A percentile compares a stretch with the other conserved stretches of the same genome.
phyloP scores from a whole-genome alignment of 345 rosid species.

The Brassica incana region DNA sequence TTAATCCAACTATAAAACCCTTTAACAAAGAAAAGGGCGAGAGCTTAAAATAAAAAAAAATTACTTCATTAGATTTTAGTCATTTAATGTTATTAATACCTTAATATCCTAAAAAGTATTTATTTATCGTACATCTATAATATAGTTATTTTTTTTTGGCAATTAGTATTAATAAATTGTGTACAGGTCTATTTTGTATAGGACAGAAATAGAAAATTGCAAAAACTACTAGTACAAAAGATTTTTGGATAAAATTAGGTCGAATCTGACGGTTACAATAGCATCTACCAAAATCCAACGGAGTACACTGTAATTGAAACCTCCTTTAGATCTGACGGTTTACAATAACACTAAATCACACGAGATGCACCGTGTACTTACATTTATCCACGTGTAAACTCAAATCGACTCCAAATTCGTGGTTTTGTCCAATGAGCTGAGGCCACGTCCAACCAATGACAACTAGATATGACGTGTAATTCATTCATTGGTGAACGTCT shows the following conservation, averaged over 20 bases:
- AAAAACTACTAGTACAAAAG: background rate
- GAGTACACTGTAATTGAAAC: background rate
- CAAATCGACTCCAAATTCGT: constrained; percentile 5
- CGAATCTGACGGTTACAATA: constrained; percentile 24
- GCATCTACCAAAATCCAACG: constrained; percentile 8
- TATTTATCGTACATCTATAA: background rate
- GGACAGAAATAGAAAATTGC: background rate
- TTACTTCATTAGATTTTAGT: no score
- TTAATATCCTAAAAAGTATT: no score
- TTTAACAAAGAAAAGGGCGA: no score
- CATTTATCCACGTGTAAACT: constrained; percentile 22
- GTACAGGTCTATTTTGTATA: background rate
- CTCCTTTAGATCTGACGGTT: background rate
- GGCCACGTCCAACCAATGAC: constrained; percentile 53
- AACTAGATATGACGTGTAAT: constrained; percentile 20
- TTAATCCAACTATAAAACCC: no score
- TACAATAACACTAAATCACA: background rate
- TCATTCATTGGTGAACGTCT: constrained; percentile 17
- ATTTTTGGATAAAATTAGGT: constrained; percentile 12
- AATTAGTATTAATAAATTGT: background rate
- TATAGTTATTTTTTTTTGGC: background rate
- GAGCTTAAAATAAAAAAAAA: no score
- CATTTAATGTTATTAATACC: background rate
- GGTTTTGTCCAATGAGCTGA: constrained; percentile 34
- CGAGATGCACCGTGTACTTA: background rate